phyloP scores from a whole-genome alignment of 2,329 filamentous ascomycete genomes.

The Thelonectria rubi region DNA sequence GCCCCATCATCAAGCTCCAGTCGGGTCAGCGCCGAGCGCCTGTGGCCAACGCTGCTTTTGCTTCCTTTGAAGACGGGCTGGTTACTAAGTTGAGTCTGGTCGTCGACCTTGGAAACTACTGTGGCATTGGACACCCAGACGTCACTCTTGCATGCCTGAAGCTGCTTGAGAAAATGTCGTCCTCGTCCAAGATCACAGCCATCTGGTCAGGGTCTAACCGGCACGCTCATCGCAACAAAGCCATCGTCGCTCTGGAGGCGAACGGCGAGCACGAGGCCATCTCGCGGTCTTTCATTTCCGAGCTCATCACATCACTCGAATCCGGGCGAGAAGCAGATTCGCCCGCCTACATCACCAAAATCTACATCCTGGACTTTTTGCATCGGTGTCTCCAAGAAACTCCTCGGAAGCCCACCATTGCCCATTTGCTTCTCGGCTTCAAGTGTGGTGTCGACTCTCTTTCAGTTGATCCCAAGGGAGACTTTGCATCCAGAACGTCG shows the following conservation, averaged over 20 bases:
- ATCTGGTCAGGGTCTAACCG: constrained; percentile 70
- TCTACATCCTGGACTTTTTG: constrained; percentile 86
- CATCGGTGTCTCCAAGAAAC: constrained; percentile 80
- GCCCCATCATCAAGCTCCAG: constrained; percentile 77
- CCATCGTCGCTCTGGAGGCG: constrained; percentile 86
- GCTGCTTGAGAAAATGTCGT: constrained; percentile 85
- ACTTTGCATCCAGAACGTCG: constrained; percentile 77
- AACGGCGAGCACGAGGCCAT: constrained; percentile 84
- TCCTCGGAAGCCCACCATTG: constrained; percentile 82
- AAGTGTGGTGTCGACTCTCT: constrained; percentile 76
- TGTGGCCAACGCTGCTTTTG: constrained; percentile 74
- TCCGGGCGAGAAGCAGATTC: constrained; percentile 74
- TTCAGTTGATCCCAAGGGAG: constrained; percentile 71
- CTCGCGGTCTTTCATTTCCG: constrained; percentile 73
- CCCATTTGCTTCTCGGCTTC: constrained; percentile 91
- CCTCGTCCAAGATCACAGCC: constrained; percentile 81
- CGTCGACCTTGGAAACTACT: constrained; percentile 85
- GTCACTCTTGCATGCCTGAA: constrained; percentile 83
- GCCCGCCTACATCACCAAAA: constrained; percentile 81
- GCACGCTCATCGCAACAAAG: constrained; percentile 77
- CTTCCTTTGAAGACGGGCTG: constrained; percentile 93
- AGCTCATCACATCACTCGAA: constrained; percentile 76
- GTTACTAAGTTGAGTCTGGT: constrained; percentile 82
- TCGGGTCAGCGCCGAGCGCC: constrained; percentile 65
- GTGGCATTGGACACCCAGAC: constrained; percentile 82